phyloP scores from a whole-genome alignment of 2,329 filamentous ascomycete species.

The Talaromyces verruculosus region DNA sequence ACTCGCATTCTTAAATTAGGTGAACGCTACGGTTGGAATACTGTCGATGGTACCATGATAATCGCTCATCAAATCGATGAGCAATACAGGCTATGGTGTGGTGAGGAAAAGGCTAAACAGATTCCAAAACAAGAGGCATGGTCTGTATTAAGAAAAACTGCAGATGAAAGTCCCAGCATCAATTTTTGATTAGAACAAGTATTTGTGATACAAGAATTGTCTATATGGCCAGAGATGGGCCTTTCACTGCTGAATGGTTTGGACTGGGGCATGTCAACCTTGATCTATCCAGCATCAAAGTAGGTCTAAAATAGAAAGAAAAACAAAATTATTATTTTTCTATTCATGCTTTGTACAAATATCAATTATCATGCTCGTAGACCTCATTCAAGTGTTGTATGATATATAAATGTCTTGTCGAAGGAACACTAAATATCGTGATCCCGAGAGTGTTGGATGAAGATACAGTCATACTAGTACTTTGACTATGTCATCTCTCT shows the following conservation, averaged over 20 bases:
- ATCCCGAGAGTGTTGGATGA: not conserved
- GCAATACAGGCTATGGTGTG: slow-evolving; percentile 44
- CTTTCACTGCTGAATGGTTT: not conserved
- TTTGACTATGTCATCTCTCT: not conserved
- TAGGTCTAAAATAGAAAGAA: not conserved
- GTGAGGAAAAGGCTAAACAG: slow-evolving; percentile 28
- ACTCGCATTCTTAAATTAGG: slow-evolving; percentile 41
- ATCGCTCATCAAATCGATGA: slow-evolving; percentile 46
- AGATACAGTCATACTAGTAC: not conserved
- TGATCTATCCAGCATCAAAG: not conserved
- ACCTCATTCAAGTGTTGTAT: not conserved
- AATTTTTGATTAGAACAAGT: slow-evolving; percentile 28
- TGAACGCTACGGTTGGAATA: slow-evolving; percentile 35
- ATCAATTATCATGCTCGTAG: not conserved
- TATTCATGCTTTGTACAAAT: not conserved
- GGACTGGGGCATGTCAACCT: not conserved
- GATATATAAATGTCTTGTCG: not conserved
- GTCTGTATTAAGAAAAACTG: slow-evolving; percentile 34
- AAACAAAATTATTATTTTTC: not conserved
- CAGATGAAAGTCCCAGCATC: slow-evolving; percentile 36
- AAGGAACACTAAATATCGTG: not conserved
- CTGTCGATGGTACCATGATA: slow-evolving; percentile 43
- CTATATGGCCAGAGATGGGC: not conserved
- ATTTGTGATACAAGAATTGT: not conserved
- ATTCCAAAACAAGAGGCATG: slow-evolving; percentile 34